Evolutionary conservation across 768 basidiomycete genomes (phyloP).

Genomic region (Rhodotorula paludigena): DNA sequence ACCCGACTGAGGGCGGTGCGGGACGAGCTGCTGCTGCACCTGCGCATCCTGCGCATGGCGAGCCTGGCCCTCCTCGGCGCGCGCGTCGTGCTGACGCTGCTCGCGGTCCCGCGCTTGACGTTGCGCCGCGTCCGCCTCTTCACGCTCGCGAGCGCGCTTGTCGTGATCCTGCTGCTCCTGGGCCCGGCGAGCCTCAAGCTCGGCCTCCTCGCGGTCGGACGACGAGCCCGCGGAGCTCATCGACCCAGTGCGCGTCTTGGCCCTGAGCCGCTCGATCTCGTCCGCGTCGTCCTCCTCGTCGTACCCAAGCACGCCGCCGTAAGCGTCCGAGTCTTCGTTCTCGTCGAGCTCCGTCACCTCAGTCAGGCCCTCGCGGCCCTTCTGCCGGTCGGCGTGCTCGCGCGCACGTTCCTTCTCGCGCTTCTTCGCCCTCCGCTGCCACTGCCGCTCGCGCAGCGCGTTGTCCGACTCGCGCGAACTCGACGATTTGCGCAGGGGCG

Average conservation of each 20-base stretch:
- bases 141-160: not conserved
- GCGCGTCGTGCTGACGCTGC: not conserved
- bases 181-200: not conserved
- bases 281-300: slow-evolving; percentile 2
- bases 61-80: no score
- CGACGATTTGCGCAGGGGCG: no score
- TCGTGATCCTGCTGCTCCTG: not conserved
- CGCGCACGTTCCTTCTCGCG: not conserved
- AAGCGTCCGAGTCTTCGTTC: not conserved
- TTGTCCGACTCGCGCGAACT: slow-evolving; percentile 3
- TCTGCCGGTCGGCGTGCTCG: not conserved
- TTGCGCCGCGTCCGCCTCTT: not conserved
- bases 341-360: not conserved
- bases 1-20: no score
- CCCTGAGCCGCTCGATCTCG: not conserved
- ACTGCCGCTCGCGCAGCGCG: not conserved
- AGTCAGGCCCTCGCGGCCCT: not conserved
- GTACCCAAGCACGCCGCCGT: not conserved
- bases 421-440: not conserved
- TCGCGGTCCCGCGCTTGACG: not conserved
- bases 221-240: not conserved
- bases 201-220: not conserved
- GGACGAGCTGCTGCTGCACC: not conserved
- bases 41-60: no score
- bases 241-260: slow-evolving; percentile 3